Percentiles rank a stretch among this genome's conserved stretches.
Evolutionary conservation across 2,329 filamentous ascomycete genomes (phyloP).

Genomic region (Aspergillus chevalieri): DNA sequence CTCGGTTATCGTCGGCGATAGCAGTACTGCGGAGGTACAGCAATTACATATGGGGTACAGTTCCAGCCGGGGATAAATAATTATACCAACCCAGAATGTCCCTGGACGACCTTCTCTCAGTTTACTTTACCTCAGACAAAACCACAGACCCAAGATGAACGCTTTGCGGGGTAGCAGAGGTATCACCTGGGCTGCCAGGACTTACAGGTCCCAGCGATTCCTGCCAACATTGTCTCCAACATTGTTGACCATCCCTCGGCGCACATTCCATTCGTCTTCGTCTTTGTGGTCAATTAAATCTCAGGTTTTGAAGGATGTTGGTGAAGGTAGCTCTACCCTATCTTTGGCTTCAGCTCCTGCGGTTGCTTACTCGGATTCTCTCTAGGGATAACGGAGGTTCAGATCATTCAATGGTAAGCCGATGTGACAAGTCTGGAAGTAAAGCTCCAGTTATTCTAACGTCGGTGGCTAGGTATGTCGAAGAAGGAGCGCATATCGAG

Average conservation of each 20-base stretch:
- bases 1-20: constrained; percentile 20
- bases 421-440: too few relatives aligned
- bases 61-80: not conserved
- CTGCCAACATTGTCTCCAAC: constrained; percentile 21
- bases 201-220: constrained; percentile 18
- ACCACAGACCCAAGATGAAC: constrained; percentile 18
- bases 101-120: not conserved
- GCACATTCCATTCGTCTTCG: constrained; percentile 31
- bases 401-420: constrained; percentile 83
- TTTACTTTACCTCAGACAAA: not conserved
- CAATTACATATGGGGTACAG: not conserved
- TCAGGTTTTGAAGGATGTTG: constrained; percentile 39
- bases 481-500: constrained; percentile 89
- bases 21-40: constrained; percentile 9
- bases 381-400: constrained; percentile 90
- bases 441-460: too few relatives aligned
- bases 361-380: constrained; percentile 12
- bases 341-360: not conserved
- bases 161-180: constrained; percentile 25
- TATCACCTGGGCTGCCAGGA: constrained; percentile 22
- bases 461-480: constrained; percentile 57
- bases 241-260: constrained; percentile 17
- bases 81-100: not conserved
- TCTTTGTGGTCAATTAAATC: constrained; percentile 31
- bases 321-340: constrained; percentile 28